Percentiles rank a stretch among this genome's conserved stretches.
These are phyloP conservation scores for Termitomyces sp. DNA, from an alignment of 768 basidiomycete species.

Conservation along the genomic window DNA sequence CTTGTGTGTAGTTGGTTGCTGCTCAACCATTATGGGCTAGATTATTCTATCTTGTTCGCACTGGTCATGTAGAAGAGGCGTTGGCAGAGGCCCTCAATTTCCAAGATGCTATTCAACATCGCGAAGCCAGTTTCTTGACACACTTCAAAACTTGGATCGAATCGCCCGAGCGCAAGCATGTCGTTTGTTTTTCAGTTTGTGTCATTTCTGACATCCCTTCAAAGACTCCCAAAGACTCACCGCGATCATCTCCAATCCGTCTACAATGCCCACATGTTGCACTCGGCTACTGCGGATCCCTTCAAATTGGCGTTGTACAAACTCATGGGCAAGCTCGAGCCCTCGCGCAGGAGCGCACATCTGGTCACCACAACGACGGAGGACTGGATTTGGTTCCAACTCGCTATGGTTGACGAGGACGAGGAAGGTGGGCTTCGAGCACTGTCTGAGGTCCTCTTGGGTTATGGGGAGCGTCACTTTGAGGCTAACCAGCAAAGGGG, in stretches of 20 bases:
- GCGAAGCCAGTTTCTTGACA: slow-evolving; percentile 78
- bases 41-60: slow-evolving; percentile 86
- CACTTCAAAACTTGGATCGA: slow-evolving; percentile 83
- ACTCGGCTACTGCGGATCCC: slow-evolving; percentile 83
- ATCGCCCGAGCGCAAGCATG: slow-evolving; percentile 71
- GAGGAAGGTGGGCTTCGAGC: slow-evolving; percentile 72
- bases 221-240: slow-evolving; percentile 64
- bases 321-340: slow-evolving; percentile 89
- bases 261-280: slow-evolving; percentile 86
- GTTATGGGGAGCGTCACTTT: slow-evolving; percentile 81
- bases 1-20: slow-evolving; percentile 59
- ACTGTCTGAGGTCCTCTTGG: slow-evolving; percentile 68
- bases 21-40: slow-evolving; percentile 92
- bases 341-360: slow-evolving; percentile 68
- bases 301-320: slow-evolving; percentile 97
- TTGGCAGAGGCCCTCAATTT: slow-evolving; percentile 67
- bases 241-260: slow-evolving; percentile 76
- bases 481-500: slow-evolving; percentile 63
- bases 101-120: slow-evolving; percentile 66
- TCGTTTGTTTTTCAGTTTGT: neutral
- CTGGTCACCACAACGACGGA: slow-evolving; percentile 90
- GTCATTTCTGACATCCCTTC: neutral
- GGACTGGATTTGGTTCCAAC: slow-evolving; percentile 98
- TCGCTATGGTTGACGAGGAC: slow-evolving; percentile 85
- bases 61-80: slow-evolving; percentile 79